Evolutionary conservation across 164 flowering plant genomes (phyloP).

Genomic region (Malania oleifera): DNA sequence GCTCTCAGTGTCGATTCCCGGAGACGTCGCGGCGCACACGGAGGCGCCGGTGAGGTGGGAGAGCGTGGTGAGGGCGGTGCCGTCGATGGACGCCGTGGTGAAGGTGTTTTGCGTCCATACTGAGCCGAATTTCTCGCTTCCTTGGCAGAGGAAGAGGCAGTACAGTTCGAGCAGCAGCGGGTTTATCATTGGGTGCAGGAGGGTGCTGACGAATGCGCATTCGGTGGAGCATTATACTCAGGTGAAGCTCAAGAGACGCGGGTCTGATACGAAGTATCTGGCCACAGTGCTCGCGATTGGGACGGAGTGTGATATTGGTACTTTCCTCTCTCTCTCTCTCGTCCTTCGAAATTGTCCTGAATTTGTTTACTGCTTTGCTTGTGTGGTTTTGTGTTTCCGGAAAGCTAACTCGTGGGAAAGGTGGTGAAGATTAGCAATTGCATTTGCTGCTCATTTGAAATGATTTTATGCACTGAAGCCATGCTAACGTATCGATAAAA

Average conservation of each 20-base stretch:
- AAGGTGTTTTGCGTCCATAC: conserved; percentile 98
- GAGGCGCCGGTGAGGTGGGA: conserved; percentile 18
- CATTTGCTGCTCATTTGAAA: no score
- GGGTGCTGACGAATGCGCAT: conserved; percentile 96
- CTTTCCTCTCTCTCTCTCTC: background rate
- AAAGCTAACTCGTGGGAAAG: no score
- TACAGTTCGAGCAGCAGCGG: conserved; percentile 95
- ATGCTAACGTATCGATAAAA: no score
- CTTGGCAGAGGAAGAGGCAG: conserved; percentile 98
- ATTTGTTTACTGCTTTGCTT: background rate
- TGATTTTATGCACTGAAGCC: no score
- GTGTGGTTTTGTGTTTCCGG: background rate
- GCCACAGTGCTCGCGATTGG: conserved; percentile 95
- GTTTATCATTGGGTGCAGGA: conserved; percentile 68
- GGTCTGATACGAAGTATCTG: conserved; percentile 87
- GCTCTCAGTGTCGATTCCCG: background rate
- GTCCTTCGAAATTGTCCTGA: background rate
- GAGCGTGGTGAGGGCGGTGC: conserved; percentile 43
- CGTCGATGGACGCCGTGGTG: conserved; percentile 94
- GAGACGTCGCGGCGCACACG: background rate
- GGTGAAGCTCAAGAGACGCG: conserved; percentile 95
- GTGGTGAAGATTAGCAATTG: no score
- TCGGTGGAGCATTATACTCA: conserved; percentile 97
- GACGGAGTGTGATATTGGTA: conserved; percentile 96
- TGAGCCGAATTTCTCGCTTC: conserved; percentile 94